Conservation (phyloP, 257 asterid genomes). For the Eucommia ulmoides region DNA sequence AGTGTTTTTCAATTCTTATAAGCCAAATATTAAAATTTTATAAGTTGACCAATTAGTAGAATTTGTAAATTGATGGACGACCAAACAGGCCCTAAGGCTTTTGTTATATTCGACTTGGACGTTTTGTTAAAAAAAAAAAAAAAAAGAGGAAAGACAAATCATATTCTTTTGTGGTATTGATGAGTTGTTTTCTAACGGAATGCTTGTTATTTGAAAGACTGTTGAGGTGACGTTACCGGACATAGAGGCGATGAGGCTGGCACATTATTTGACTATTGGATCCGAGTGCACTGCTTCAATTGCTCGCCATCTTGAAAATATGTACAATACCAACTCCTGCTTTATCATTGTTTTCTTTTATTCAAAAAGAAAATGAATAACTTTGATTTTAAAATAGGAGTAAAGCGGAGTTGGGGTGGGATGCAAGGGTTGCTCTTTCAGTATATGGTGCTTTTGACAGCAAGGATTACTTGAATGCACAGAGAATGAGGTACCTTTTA, state of each 20-base stretch:
- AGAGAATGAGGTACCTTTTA: constrained; percentile 42
- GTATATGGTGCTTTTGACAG: constrained; percentile 62
- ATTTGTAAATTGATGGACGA: too few species aligned
- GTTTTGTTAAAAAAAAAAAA: too few species aligned
- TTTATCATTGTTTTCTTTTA: not conserved
- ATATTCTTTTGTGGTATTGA: too few species aligned
- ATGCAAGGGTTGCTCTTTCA: constrained; percentile 69
- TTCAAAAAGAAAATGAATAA: not conserved
- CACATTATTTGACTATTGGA: constrained; percentile 78
- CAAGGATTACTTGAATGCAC: constrained; percentile 80
- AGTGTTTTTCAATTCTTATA: too few species aligned
- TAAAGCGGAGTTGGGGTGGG: constrained; percentile 67
- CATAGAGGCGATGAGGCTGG: constrained; percentile 79
- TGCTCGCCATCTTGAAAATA: constrained; percentile 29
- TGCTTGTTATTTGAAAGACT: constrained; percentile 23
- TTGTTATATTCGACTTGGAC: too few species aligned
- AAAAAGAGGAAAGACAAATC: too few species aligned
- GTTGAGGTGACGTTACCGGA: constrained; percentile 76
- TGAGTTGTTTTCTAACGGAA: not conserved
- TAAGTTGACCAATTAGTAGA: too few species aligned
- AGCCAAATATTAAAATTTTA: too few species aligned
- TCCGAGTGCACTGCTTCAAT: constrained; percentile 61
- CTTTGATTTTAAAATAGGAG: constrained; percentile 25
- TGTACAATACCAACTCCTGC: constrained; percentile 23
- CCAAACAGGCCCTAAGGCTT: too few species aligned